Base-by-base conservation (phyloP, 192 early-diverging fungal species). In the Umbelopsis sp. region DNA sequence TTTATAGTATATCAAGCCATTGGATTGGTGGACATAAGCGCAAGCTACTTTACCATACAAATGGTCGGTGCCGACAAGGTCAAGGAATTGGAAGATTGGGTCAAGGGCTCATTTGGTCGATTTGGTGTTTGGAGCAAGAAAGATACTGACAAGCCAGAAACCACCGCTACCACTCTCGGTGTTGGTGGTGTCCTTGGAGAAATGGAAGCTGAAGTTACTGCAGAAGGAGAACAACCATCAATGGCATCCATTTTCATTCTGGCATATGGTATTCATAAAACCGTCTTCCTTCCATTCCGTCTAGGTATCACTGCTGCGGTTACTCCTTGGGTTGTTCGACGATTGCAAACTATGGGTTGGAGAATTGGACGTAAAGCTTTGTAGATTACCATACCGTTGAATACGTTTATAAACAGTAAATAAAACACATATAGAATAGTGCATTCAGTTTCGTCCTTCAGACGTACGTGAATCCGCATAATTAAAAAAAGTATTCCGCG, bases 251-350 rank as follows among this genome's bases (percentile, higher is more conserved):
- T 84, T 3, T 85, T 88, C 53, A 69, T 86, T 31, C 76, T 88
- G 44, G 82, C 87, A 0, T 88, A 88, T 69, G 85, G 83, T 12
- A 86, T 88, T 32, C 87, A 88, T 72, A 88, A 88, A 52, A 81
- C 79, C 14, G 59, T 88, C 11, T 72, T 88, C 43, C 66, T 88
- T 21, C 87, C 87, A 8, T 51, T 88, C n/a, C 72, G 87, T 59
- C 70, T 88, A n/a, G 82, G 81, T 12, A 56, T 84, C 5, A 88
- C 87, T 3, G 79, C 84, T 49, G 79, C 80, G 24, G 76, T 86
- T 25, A 88, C 87, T 0, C 87, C 87, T 11, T 73, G 79, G 3
- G 38, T 88, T 52, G 87, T 88, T 21, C 79, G 74, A 50, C 85
- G 82, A 75, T 54, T 88, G 29, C 72, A 77, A 56, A 75, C 71